Conservation (phyloP, 345 rosid genomes). For the Boechera retrofracta region DNA sequence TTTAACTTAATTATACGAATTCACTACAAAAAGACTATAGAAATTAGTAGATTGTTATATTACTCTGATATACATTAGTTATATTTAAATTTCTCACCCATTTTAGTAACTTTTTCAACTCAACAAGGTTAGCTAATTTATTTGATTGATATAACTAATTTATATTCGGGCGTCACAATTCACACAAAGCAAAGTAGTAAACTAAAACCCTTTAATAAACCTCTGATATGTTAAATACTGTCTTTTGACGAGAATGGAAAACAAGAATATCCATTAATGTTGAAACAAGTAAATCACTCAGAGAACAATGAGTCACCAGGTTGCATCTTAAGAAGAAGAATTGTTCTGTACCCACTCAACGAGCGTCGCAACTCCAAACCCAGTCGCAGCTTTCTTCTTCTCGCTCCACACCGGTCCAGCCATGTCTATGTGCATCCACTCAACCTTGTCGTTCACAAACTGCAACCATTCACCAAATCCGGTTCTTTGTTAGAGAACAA, state of each 20-base stretch:
- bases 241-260: not conserved
- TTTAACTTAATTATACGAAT: no score
- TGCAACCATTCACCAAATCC: conserved; percentile 49
- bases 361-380: conserved; percentile 84
- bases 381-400: conserved; percentile 81
- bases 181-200: not conserved
- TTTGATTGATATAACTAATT: not conserved
- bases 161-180: not conserved
- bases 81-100: not conserved
- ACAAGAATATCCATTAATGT: conserved; percentile 4
- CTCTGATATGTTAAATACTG: not conserved
- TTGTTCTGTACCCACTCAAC: conserved; percentile 91
- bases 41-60: no score
- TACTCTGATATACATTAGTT: not conserved
- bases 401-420: conserved; percentile 96
- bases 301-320: conserved; percentile 17
- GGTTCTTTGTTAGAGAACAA: conserved; percentile 26
- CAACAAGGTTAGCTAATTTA: not conserved
- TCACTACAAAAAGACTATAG: no score
- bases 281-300: not conserved
- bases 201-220: not conserved
- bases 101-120: not conserved
- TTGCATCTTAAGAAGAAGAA: conserved; percentile 54
- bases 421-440: conserved; percentile 98
- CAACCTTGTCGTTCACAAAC: conserved; percentile 85